Base-by-base conservation (phyloP, 805 yeast genomes). In the Metschnikowia cerradonensis region DNA sequence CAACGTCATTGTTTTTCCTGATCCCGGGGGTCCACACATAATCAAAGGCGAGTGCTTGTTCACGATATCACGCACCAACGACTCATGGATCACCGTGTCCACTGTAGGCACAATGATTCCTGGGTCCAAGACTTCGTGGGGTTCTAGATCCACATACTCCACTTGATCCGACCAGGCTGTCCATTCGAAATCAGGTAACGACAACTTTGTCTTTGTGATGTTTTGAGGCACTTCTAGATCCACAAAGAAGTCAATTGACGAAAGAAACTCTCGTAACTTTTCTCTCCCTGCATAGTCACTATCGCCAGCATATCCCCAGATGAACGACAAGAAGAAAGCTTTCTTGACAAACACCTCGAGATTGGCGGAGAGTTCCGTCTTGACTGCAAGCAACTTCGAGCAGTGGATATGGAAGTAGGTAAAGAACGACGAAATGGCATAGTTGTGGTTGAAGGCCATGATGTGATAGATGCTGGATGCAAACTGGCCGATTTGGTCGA, bases 1-100 rank as follows among this genome's bases (percentile, higher is more conserved):
- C 17, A 92, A 67, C 0, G 91, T 83, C 98, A 92, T 91, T 0
- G 98, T 91, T 63, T 92, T 92, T 51, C 98, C 98, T 0, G 97
- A 86, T 3, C 98, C 98, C 0, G 98, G 97, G 0, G 98, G 98
- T 2, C 98, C 98, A 67, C 96, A 90, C 20, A 92, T 72, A 26
- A 92, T 72, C 15, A 89, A 64, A 0, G 95, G 81, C 37, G 70
- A 69, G 48, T 79, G 84, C 41, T 80, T 79, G 33, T 73, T 71
- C 35, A 91, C 60, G 2, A 87, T 64, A 0, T 83, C 71, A 49
- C 76, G 78, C 1, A 92, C 73, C 10, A 88, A 60, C 1, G 70
- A 63, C 52, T 88, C 92, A 51, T 88, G 88, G 50, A 83, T 74
- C 1, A 76, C 63, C 0, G 97, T 90, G 56, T 90, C 97, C 0